phyloP scores from a whole-genome alignment of 495 filamentous ascomycete species.

The Tuber aestivum region DNA sequence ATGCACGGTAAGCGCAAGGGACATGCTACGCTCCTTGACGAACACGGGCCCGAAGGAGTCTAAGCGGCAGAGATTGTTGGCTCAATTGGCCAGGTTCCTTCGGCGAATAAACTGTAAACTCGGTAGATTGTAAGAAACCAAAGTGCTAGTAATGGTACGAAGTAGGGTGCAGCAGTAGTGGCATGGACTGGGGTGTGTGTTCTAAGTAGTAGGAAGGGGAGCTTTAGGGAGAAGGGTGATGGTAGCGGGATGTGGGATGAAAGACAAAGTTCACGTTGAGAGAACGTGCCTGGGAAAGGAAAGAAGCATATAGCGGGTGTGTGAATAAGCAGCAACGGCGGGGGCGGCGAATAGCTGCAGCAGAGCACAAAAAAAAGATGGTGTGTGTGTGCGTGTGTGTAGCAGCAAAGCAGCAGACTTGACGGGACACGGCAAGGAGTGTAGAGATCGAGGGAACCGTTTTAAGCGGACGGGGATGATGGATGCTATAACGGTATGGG shows the following conservation, averaged over 20 bases:
- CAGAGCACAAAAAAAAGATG: slow-evolving; percentile 1
- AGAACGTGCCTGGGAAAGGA: slow-evolving; percentile 1
- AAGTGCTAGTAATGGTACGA: background rate
- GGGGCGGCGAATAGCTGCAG: background rate
- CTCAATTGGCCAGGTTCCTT: slow-evolving; percentile 1
- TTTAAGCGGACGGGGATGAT: slow-evolving; percentile 3
- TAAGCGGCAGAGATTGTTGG: background rate
- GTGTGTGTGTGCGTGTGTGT: background rate
- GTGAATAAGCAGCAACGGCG: background rate
- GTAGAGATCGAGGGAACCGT: background rate
- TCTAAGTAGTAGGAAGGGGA: background rate
- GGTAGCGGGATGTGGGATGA: slow-evolving; percentile 2
- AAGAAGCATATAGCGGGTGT: background rate
- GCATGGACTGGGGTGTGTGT: background rate
- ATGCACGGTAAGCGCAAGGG: slow-evolving; percentile 46
- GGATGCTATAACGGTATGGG: slow-evolving; percentile 4
- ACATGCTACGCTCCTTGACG: slow-evolving; percentile 34
- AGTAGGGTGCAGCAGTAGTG: background rate
- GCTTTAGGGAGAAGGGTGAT: background rate
- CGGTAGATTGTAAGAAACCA: background rate
- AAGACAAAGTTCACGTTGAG: slow-evolving; percentile 1
- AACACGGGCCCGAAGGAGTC: background rate
- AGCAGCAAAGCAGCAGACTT: background rate
- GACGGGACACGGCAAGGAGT: slow-evolving; percentile 4
- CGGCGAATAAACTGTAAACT: background rate